A percentile compares a stretch with the other conserved stretches of the same genome.
Conservation (phyloP, 768 basidiomycete species). For the Mycena metata region DNA sequence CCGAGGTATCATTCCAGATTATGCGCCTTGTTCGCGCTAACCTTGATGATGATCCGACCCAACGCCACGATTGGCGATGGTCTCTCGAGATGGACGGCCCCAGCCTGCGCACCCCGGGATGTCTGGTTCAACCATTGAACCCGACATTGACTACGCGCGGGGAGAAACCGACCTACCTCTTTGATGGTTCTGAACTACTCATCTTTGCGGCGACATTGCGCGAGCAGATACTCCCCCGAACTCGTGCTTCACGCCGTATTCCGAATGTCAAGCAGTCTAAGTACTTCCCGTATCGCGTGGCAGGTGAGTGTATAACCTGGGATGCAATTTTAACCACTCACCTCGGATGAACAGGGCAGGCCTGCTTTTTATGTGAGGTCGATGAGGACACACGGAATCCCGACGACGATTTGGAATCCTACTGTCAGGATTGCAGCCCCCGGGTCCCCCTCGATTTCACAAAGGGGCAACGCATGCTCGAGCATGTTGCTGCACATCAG, state of each 20-base stretch:
- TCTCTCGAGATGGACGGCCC: neutral
- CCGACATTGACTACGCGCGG: neutral
- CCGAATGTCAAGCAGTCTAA: neutral
- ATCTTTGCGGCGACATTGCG: neutral
- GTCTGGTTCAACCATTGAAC: conserved; percentile 14
- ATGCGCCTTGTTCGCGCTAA: neutral
- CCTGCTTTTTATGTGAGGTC: conserved; percentile 3
- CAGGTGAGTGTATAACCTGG: neutral
- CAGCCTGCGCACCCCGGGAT: neutral
- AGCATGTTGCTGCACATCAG: conserved; percentile 2
- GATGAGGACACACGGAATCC: neutral
- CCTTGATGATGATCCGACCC: neutral
- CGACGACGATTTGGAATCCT: neutral
- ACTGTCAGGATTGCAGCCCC: neutral
- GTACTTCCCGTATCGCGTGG: neutral
- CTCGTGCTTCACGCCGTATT: neutral
- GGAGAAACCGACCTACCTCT: conserved; percentile 2
- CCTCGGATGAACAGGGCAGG: neutral
- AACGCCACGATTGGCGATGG: conserved; percentile 14
- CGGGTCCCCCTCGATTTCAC: neutral
- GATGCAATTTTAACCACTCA: too few species aligned
- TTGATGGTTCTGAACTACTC: neutral
- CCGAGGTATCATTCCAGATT: conserved; percentile 12
- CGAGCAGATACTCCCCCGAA: neutral
- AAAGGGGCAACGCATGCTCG: neutral